Evolutionary conservation across 768 basidiomycete genomes (phyloP).

Genomic region (Roridomyces roridus): DNA sequence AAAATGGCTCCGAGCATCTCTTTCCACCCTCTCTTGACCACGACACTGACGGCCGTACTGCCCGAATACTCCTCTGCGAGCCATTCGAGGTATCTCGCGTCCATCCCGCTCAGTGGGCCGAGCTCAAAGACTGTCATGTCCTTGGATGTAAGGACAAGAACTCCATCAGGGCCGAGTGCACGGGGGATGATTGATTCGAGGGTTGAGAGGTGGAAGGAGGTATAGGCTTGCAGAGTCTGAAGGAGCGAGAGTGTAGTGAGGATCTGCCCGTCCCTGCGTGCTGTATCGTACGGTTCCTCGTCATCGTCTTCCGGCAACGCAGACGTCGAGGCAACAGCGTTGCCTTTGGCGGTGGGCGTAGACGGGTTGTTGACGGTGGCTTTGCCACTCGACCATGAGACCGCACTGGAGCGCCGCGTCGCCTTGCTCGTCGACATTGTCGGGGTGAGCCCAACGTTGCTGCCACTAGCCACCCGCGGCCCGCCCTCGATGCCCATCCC

Average conservation of each 20-base stretch:
- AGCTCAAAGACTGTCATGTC: slow-evolving; percentile 75
- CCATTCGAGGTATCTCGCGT: slow-evolving; percentile 83
- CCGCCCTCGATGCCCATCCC: slow-evolving; percentile 79
- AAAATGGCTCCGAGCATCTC: slow-evolving; percentile 54
- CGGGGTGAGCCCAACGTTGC: slow-evolving; percentile 31
- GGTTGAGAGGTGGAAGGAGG: slow-evolving; percentile 61
- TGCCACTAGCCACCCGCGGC: slow-evolving; percentile 35
- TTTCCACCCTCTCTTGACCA: slow-evolving; percentile 56
- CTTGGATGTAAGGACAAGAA: slow-evolving; percentile 59
- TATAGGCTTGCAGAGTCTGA: slow-evolving; percentile 72
- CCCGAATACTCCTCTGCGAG: slow-evolving; percentile 62
- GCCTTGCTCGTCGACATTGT: slow-evolving; percentile 44
- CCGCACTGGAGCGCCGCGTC: slow-evolving; percentile 51
- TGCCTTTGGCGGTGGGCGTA: slow-evolving; percentile 23
- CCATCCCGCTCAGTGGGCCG: slow-evolving; percentile 72
- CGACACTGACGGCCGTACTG: slow-evolving; percentile 29
- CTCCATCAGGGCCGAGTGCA: slow-evolving; percentile 21
- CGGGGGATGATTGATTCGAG: slow-evolving; percentile 41
- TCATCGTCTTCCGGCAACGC: slow-evolving; percentile 27
- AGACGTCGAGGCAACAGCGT: slow-evolving; percentile 31
- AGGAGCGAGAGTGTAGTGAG: slow-evolving; percentile 64
- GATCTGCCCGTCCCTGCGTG: slow-evolving; percentile 40
- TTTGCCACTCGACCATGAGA: slow-evolving; percentile 55
- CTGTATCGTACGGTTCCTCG: slow-evolving; percentile 19
- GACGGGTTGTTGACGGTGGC: slow-evolving; percentile 34